These are phyloP conservation scores for Tephrocybe sp. DNA, from an alignment of 768 basidiomycete species.

Conservation along the genomic window DNA sequence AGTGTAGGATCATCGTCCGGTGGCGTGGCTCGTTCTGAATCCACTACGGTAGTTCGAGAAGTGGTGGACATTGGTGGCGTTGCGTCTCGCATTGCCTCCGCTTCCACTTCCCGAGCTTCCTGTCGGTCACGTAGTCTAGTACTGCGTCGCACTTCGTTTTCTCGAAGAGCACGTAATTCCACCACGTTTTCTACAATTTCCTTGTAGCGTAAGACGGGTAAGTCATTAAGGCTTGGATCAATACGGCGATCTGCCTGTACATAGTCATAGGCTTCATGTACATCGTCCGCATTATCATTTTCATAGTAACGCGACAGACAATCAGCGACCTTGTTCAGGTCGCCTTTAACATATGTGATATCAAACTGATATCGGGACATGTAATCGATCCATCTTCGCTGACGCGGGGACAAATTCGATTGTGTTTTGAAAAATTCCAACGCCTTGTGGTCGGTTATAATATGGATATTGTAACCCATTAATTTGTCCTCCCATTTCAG, in stretches of 20 bases:
- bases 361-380: not conserved
- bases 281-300: slow-evolving; percentile 11
- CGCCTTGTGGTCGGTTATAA: not conserved
- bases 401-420: not conserved
- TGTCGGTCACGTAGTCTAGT: no score
- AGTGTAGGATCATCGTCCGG: no score
- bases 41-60: no score
- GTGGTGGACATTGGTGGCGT: no score
- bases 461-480: no score
- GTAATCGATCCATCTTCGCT: not conserved
- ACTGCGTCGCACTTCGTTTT: no score
- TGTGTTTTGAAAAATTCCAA: not conserved
- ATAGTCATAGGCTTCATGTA: slow-evolving; percentile 7
- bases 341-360: not conserved
- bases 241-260: slow-evolving; percentile 4
- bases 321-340: slow-evolving; percentile 29
- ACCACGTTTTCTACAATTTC: not conserved
- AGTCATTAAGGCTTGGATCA: not conserved
- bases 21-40: no score
- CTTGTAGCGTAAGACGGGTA: not conserved
- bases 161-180: not conserved
- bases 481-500: no score
- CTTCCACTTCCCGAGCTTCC: no score
- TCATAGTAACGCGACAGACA: slow-evolving; percentile 27
- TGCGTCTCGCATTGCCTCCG: no score